Evolutionary conservation across 75 land plant species (phyloP), one percentile per base, ranked within the genome.

Genomic region (Pinus tabuliformis): DNA sequence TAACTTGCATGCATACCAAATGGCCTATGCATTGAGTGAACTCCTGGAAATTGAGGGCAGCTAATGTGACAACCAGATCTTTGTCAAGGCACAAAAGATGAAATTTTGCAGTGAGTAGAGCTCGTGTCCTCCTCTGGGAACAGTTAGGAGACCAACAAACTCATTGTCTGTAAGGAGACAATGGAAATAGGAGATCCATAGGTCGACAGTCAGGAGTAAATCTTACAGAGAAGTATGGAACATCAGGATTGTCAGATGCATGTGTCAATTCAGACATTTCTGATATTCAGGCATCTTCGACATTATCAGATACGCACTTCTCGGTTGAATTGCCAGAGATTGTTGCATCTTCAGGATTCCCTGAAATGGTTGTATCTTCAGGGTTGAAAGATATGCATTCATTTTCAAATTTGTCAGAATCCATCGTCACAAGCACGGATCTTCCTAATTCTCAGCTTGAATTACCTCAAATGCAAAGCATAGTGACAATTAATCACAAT

Each of bases 161-260:
- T n/a, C n/a, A n/a, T n/a, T n/a, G n/a, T n/a, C n/a, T n/a, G n/a
- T n/a, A n/a, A n/a, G n/a, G n/a, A n/a, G 82, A 83, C 7, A 77
- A 58, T 76, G 78, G 82, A 21, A 78, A 76, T 65, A 82, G 84
- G n/a, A 74, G 76, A 15, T 37, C 74, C 36, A n/a, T 59, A 3
- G 78, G 73, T 62, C 63, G 79, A 20, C 79, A 79, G 49, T 89
- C 96, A 57, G 91, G 88, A 61, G 91, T 87, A 24, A 85, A 91
- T 2, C 82, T 87, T 2, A 73, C 91, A 3, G 90, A 91, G 72
- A 83, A 87, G 57, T 82, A 86, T 58, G 61, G 71, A 26, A n/a
- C n/a, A n/a, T n/a, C n/a, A n/a, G n/a, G n/a, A n/a, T n/a, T n/a
- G n/a, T n/a, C n/a, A 22, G 83, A 75, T 62, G 7, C 76, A 14